phyloP scores from a whole-genome alignment of 345 rosid genomes.

The Psidium friedrichsthalianum region DNA sequence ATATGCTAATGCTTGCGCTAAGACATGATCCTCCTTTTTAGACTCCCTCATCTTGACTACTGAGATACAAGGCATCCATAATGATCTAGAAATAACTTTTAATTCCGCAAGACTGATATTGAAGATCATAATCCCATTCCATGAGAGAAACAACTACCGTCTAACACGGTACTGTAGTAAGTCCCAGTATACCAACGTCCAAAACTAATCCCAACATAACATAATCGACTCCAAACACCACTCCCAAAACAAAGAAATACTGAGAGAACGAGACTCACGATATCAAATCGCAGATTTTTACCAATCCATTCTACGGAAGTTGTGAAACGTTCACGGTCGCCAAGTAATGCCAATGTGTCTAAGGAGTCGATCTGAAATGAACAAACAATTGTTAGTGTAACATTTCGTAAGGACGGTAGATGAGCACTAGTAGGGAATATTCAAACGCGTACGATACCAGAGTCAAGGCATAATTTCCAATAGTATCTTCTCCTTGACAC shows the following conservation, averaged over 20 bases:
- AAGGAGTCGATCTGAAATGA: constrained; percentile 74
- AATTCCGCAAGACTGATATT: background rate
- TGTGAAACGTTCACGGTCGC: constrained; percentile 61
- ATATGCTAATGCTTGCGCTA: background rate
- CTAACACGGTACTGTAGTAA: background rate
- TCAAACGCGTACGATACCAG: constrained; percentile 27
- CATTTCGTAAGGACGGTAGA: background rate
- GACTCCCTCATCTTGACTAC: background rate
- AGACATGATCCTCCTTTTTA: background rate
- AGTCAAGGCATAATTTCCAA: constrained; percentile 96
- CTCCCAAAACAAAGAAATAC: constrained; percentile 7
- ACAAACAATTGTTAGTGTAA: background rate
- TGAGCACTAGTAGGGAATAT: background rate
- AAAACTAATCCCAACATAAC: background rate
- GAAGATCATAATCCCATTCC: background rate
- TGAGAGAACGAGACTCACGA: constrained; percentile 60
- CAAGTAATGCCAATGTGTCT: constrained; percentile 85
- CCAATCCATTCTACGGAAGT: constrained; percentile 94
- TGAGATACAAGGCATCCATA: background rate
- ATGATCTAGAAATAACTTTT: background rate
- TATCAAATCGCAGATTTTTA: constrained; percentile 93
- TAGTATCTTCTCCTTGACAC: constrained; percentile 82
- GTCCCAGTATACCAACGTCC: background rate
- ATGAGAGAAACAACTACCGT: background rate
- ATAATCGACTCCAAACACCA: background rate